Evolutionary conservation across 2,329 filamentous ascomycete genomes (phyloP), one percentile per base, ranked within the genome.

Genomic region (Penicillium sp.): DNA sequence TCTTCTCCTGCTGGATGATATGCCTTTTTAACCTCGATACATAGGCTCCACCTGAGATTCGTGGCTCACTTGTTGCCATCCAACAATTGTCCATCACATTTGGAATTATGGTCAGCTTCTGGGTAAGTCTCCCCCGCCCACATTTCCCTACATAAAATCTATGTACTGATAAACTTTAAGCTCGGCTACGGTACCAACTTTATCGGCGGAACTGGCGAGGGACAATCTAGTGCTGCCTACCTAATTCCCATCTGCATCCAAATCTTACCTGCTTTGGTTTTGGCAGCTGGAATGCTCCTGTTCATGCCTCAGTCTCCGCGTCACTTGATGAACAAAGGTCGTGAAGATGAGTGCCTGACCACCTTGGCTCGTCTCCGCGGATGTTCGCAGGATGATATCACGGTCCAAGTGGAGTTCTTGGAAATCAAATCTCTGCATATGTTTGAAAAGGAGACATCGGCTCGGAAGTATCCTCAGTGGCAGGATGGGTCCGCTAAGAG

Each of bases 251-350:
- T 80, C 55, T 62, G 76, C 16, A 67, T 81, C 3, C 79, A 81
- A 57, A 78, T 91, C 3, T 78, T 80, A 0, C 89, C 89, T 0
- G 88, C 88, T 0, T 59, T 87, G 0, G 60, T 91, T 4, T 81
- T 92, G 1, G 83, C 87, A n/a, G 62, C 81, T 6, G 89, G 89
- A 27, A 61, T 58, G 81, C 42, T 44, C 25, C 89, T 89, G 4
- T 90, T 89, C 74, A 90, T 92, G 88, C 89, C 88, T 0, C 91
- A 89, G 72, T 88, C 84, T 0, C 90, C 90, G 0, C 81, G 90
- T 62, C 92, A 88, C 88, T 81, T 92, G 0, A 75, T 89, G 3
- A 86, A 91, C 67, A 85, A 89, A 62, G 79, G 76, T 49, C 85
- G 88, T 27, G 88, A 92, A 67, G 80, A 80, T 0, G 89, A 92